phyloP scores from a whole-genome alignment of 2,329 filamentous ascomycete genomes.

The Alternaria conjuncta region DNA sequence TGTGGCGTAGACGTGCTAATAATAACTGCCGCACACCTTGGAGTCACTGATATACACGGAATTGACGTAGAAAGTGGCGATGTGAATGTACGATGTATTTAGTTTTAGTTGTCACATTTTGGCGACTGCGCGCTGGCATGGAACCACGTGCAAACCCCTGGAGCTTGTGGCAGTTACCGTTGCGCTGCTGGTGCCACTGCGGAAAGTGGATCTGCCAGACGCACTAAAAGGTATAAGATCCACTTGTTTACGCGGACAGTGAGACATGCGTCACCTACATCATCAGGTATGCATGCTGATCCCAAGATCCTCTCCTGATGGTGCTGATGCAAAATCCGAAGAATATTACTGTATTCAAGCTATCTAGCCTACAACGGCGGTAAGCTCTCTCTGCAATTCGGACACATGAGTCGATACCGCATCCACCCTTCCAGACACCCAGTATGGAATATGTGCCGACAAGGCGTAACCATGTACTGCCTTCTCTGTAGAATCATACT shows the following conservation, averaged over 20 bases:
- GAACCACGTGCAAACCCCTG: not conserved
- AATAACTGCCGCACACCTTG: not conserved
- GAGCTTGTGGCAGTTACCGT: slow-evolving; percentile 1
- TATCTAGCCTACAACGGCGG: slow-evolving; percentile 72
- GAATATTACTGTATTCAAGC: not conserved
- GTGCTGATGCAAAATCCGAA: not conserved
- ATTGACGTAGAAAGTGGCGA: not conserved
- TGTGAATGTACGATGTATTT: not conserved
- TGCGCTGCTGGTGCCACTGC: not conserved
- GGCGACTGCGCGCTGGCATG: not conserved
- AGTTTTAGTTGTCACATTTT: too few relatives aligned
- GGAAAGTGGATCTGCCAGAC: not conserved
- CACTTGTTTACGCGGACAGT: slow-evolving; percentile 8
- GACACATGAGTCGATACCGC: slow-evolving; percentile 89
- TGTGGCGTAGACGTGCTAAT: slow-evolving; percentile 16
- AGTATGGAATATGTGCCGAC: slow-evolving; percentile 93
- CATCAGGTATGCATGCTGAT: not conserved
- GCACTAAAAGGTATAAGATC: not conserved
- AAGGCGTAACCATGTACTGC: slow-evolving; percentile 96
- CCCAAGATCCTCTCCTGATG: not conserved
- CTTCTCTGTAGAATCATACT: slow-evolving; percentile 75
- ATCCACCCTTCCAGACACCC: slow-evolving; percentile 95
- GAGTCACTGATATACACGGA: not conserved
- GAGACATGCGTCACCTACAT: slow-evolving; percentile 2
- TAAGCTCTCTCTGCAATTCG: slow-evolving; percentile 89